Conservation (phyloP, 1,284 basidiomycete species). For the Ceratobasidium sp. region DNA sequence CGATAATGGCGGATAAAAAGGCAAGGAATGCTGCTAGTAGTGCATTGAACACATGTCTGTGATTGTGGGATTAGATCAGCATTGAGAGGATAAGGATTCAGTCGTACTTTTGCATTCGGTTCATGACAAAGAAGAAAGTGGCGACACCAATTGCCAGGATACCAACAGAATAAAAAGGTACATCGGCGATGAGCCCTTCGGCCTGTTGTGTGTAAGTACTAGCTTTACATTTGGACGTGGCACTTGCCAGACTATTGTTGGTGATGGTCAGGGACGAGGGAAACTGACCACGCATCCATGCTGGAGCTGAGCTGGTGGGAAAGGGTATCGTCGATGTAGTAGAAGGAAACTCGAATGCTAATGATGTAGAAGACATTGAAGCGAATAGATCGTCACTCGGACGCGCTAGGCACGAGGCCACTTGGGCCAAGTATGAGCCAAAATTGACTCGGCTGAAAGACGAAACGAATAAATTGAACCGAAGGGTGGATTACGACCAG, state of each 20-base stretch:
- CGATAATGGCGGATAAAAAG: slow-evolving; percentile 67
- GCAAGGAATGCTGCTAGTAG: slow-evolving; percentile 63
- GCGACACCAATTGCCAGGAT: slow-evolving; percentile 68
- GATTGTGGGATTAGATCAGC: slow-evolving; percentile 27
- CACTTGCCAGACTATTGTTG: slow-evolving; percentile 8
- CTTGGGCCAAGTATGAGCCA: neutral
- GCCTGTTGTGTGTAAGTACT: slow-evolving; percentile 53
- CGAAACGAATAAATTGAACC: neutral
- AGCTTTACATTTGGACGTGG: neutral
- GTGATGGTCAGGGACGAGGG: slow-evolving; percentile 30
- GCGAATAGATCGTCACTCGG: neutral
- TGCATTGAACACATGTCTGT: slow-evolving; percentile 60
- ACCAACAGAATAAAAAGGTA: slow-evolving; percentile 71
- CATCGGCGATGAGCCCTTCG: slow-evolving; percentile 64
- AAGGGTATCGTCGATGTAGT: slow-evolving; percentile 19
- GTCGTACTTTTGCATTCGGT: slow-evolving; percentile 62
- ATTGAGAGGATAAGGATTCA: slow-evolving; percentile 35
- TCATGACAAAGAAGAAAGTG: slow-evolving; percentile 64
- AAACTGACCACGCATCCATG: slow-evolving; percentile 30
- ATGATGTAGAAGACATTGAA: slow-evolving; percentile 27
- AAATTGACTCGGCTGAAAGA: too few species aligned
- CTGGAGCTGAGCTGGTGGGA: slow-evolving; percentile 10
- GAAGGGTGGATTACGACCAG: neutral
- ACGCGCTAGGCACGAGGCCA: neutral
- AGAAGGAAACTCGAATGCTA: slow-evolving; percentile 36